These are phyloP conservation scores for Debaryomyces sp. DNA, from an alignment of 1,139 yeast species.

Conservation along the genomic window DNA sequence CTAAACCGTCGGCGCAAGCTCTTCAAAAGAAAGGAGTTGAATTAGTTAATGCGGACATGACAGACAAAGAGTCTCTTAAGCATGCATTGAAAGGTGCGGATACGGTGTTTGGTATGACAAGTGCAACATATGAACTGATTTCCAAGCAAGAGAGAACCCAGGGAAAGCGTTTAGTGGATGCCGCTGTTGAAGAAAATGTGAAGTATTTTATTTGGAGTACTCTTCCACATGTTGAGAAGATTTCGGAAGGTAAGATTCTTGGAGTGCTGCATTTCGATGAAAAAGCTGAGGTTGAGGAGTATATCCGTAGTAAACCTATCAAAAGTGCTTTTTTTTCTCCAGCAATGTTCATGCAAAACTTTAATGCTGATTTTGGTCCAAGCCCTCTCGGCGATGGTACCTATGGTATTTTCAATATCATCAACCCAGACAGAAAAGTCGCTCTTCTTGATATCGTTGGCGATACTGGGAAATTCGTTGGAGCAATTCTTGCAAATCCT, in stretches of 20 bases:
- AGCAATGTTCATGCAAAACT: conserved; percentile 11
- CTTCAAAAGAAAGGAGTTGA: conserved; percentile 11
- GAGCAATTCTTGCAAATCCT: conserved; percentile 7
- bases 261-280: conserved; percentile 3
- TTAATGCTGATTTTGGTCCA: neutral
- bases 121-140: neutral
- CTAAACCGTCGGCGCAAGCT: neutral
- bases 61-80: conserved; percentile 2
- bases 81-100: conserved; percentile 9
- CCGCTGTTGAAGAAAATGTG: conserved; percentile 6
- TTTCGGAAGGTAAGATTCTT: conserved; percentile 6
- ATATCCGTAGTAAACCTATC: conserved; percentile 7
- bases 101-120: conserved; percentile 8
- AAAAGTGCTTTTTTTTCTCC: conserved; percentile 10
- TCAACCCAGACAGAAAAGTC: neutral
- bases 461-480: conserved; percentile 10
- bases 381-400: conserved; percentile 5
- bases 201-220: conserved; percentile 11
- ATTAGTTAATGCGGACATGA: conserved; percentile 10
- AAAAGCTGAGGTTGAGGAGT: conserved; percentile 9
- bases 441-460: conserved; percentile 1
- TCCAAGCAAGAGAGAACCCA: conserved; percentile 1
- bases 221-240: neutral
- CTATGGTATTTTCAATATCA: conserved; percentile 3
- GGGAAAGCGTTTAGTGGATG: conserved; percentile 9